Evolutionary conservation across 164 flowering plant genomes (phyloP).

Genomic region (Sextonia rubra): DNA sequence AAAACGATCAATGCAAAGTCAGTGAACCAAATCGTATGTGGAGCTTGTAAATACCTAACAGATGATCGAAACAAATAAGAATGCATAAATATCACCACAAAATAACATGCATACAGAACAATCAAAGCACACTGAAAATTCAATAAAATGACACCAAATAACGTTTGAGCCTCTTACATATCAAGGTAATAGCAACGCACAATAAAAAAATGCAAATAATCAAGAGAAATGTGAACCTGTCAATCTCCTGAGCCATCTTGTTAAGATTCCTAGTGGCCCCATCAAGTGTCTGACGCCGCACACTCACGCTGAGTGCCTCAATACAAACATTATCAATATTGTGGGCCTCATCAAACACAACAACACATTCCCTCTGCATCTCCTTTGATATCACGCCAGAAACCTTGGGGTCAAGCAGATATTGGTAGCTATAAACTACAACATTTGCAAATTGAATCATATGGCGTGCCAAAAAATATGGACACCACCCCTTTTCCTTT

Average conservation of each 20-base stretch:
- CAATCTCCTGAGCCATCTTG: constrained; percentile 76
- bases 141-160: neutral
- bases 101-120: neutral
- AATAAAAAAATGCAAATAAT: neutral
- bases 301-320: constrained; percentile 96
- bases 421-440: constrained; percentile 95
- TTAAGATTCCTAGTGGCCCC: constrained; percentile 85
- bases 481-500: constrained; percentile 91
- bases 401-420: constrained; percentile 98
- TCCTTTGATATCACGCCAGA: constrained; percentile 94
- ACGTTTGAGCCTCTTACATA: neutral
- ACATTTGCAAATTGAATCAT: constrained; percentile 96
- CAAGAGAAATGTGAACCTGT: constrained; percentile 42
- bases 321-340: constrained; percentile 99
- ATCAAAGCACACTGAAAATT: neutral
- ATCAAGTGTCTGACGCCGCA: constrained; percentile 86
- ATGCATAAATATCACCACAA: too few species aligned
- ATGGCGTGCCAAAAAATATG: constrained; percentile 83
- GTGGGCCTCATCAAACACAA: constrained; percentile 99
- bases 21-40: neutral
- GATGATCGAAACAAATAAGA: neutral
- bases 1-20: neutral
- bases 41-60: neutral
- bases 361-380: constrained; percentile 93
- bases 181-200: neutral